Conservation (phyloP, 2,329 filamentous ascomycete genomes). For the Akanthomyces dipterigenus region DNA sequence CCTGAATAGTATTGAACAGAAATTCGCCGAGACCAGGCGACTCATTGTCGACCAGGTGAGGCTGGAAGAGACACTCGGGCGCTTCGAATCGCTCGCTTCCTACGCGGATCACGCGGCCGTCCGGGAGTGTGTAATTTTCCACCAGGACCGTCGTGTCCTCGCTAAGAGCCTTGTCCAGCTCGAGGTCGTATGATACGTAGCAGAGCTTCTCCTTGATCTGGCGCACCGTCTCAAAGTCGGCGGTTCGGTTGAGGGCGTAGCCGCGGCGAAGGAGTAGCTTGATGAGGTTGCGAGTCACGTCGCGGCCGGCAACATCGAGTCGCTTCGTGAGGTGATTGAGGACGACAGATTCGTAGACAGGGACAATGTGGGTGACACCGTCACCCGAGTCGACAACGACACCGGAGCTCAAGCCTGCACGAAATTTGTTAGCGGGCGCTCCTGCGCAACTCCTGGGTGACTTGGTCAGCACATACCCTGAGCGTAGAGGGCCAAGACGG, state of each 20-base stretch:
- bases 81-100: slow-evolving; percentile 97
- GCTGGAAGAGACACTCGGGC: slow-evolving; percentile 96
- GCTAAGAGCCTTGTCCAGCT: slow-evolving; percentile 89
- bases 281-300: slow-evolving; percentile 98
- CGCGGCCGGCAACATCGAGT: slow-evolving; percentile 90
- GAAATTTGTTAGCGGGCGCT: slow-evolving; percentile 8
- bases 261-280: slow-evolving; percentile 87
- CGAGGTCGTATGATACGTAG: slow-evolving; percentile 97
- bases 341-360: slow-evolving; percentile 96
- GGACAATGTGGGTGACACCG: slow-evolving; percentile 96
- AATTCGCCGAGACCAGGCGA: slow-evolving; percentile 96
- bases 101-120: slow-evolving; percentile 91
- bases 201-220: slow-evolving; percentile 99
- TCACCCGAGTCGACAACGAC: slow-evolving; percentile 99
- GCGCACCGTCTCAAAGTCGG: slow-evolving; percentile 96
- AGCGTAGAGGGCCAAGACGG: slow-evolving; percentile 90
- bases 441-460: slow-evolving; percentile 1
- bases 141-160: slow-evolving; percentile 97
- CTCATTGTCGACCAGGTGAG: slow-evolving; percentile 94
- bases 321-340: slow-evolving; percentile 93
- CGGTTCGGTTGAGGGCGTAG: slow-evolving; percentile 94
- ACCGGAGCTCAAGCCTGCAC: slow-evolving; percentile 71
- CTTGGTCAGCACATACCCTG: slow-evolving; percentile 57
- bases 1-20: slow-evolving; percentile 97
- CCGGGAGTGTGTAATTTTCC: slow-evolving; percentile 94